Evolutionary conservation across 192 early-diverging fungal species (phyloP), one percentile per base, ranked within the genome.

Genomic region (Coemansia sp.): DNA sequence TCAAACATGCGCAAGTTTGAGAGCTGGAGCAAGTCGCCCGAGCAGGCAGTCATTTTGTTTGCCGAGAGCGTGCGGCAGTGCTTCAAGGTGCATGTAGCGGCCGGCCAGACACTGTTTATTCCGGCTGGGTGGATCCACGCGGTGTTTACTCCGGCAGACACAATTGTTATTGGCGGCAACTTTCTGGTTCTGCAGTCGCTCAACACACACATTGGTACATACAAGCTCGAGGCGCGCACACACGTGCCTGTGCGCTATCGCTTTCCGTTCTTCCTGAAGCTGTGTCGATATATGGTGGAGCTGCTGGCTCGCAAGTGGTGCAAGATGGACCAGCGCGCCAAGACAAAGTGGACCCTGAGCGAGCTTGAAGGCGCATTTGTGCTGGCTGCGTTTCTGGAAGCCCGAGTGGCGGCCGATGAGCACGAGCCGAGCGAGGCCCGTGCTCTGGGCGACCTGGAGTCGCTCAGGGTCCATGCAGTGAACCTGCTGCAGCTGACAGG

Each of bases 41-140:
- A 95, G 52, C 85, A 76, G 62, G 59, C 69, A 0, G 70, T 75
- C 47, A 75, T 60, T 12, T 92, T 98, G 73, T 85, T 98, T 59
- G 93, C 87, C 0, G 95, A 95, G 64, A 82, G 85, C 60, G 93
- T 94, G 20, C 85, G 87, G 60, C 83, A 90, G 47, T 93, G 92
- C 59, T 85, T 89, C 57, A 85, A 88, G 62, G 90, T 96, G 8
- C 82, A 84, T 2, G 71, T 98, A 1, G 57, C 74, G 21, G 84
- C 93, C 14, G 91, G 93, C 5, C 91, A 95, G 70, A 98, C 95
- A 15, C 84, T 91, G 89, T 93, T 95, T 46, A 94, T 97, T 53
- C 95, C 95, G 17, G 88, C 93, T 6, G 95, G 95, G 31, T 97
- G 95, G 95, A 95, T 98, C 63, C 95, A 98, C 69, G 90, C 95